Conservation (phyloP, 2,329 filamentous ascomycete species). For the Colletotrichum abscissum region DNA sequence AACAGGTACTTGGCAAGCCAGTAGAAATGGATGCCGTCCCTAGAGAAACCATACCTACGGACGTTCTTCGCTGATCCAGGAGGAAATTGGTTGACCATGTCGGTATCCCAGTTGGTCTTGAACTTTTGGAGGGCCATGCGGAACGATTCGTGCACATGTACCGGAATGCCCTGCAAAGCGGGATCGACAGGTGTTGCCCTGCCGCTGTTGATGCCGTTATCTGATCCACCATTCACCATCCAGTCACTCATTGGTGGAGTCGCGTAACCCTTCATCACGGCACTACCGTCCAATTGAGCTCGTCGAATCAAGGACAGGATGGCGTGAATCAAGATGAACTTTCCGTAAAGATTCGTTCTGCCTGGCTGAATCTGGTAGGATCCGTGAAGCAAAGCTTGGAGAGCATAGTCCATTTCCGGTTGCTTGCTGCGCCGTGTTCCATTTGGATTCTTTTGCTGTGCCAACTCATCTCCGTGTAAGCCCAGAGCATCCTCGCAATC, state of each 20-base stretch:
- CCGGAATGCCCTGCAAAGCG: slow-evolving; percentile 50
- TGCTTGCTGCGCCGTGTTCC: slow-evolving; percentile 74
- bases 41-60: slow-evolving; percentile 74
- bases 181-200: slow-evolving; percentile 58
- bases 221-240: slow-evolving; percentile 56
- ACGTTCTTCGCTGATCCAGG: slow-evolving; percentile 58
- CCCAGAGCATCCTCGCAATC: slow-evolving; percentile 75
- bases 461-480: slow-evolving; percentile 66
- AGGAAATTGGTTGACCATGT: slow-evolving; percentile 76
- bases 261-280: slow-evolving; percentile 53
- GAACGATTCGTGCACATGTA: slow-evolving; percentile 59
- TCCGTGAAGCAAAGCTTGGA: slow-evolving; percentile 70
- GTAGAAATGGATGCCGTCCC: slow-evolving; percentile 79
- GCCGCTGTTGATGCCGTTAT: slow-evolving; percentile 52
- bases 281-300: slow-evolving; percentile 53
- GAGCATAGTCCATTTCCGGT: slow-evolving; percentile 69
- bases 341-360: slow-evolving; percentile 77
- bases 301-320: slow-evolving; percentile 70
- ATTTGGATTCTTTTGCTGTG: slow-evolving; percentile 66
- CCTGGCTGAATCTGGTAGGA: slow-evolving; percentile 70
- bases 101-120: slow-evolving; percentile 78
- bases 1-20: slow-evolving; percentile 76
- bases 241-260: slow-evolving; percentile 72
- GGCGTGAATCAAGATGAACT: slow-evolving; percentile 79
- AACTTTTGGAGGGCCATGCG: slow-evolving; percentile 75